Evolutionary conservation across 2,329 filamentous ascomycete genomes (phyloP), one percentile per base, ranked within the genome.

Genomic region (Parascedosporium putredinis): DNA sequence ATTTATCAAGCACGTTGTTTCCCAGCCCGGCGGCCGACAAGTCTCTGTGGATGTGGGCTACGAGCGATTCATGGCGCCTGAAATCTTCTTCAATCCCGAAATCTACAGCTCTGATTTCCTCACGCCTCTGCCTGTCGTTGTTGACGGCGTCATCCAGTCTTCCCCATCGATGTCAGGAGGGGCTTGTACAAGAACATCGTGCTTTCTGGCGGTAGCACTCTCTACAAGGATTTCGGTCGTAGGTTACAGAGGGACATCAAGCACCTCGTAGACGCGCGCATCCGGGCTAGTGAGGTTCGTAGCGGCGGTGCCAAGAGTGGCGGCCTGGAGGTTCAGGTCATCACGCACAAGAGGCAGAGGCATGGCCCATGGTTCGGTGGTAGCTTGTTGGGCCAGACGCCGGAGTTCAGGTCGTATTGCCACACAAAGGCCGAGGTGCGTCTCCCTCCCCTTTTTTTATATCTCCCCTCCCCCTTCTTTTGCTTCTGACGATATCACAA

Each of bases 101-200:
- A 98, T 98, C 62, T 97, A 97, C 77, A 95, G 88, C 54, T 97
- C 91, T 57, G 93, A 98, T 65, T 98, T 98, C 74, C 73, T 98
- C 56, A 98, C 93, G 10, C 93, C 93, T 12, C 79, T 98, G 7
- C 93, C 93, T 22, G 86, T 80, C 47, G 93, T 98, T 47, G 94
- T 98, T 54, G 93, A 98, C 64, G 86, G 85, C 51, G 93, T 97
- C 55, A 98, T 98, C 60, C 93, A 98, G 69, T 91, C 89, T 51
- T 95, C 91, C 29, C 93, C 38, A 98, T 98, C 60, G 93, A 98
- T 63, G 94, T 98, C 43, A 86, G 93, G 62, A 83, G 93, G 70
- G 93, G 93, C 38, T 77, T 98, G 33, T 98, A 98, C 80, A 98
- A 98, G 81, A 98, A 98, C 71, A 98, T 98, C 70, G 93, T 98